A percentile compares a stretch with the other conserved stretches of the same genome.
phyloP scores from a whole-genome alignment of 805 yeast species.

The Diddensiella transvaalensis region DNA sequence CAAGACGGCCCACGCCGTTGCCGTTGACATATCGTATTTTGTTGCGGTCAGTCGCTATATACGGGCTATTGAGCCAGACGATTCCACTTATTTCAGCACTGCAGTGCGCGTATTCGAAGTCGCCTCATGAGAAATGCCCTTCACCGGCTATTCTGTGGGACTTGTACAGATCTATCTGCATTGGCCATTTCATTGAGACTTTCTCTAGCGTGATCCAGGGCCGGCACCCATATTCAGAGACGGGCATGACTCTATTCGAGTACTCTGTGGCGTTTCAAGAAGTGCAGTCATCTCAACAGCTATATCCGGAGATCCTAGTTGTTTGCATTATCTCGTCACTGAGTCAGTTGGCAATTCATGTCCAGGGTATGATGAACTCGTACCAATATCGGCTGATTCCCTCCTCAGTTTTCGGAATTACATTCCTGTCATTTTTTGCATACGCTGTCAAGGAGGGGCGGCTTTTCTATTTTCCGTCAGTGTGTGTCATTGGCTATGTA shows the following conservation, averaged over 20 bases:
- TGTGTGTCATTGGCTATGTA: conserved; percentile 54
- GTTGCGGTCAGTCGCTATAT: conserved; percentile 40
- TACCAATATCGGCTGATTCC: conserved; percentile 59
- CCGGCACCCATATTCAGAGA: conserved; percentile 53
- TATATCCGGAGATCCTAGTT: conserved; percentile 49
- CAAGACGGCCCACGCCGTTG: conserved; percentile 40
- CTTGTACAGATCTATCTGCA: conserved; percentile 53
- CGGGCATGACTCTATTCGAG: conserved; percentile 71
- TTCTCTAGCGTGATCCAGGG: conserved; percentile 58
- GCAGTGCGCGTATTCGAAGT: conserved; percentile 27
- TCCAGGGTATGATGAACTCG: conserved; percentile 53
- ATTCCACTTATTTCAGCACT: conserved; percentile 37
- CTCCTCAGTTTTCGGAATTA: conserved; percentile 55
- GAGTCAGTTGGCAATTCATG: conserved; percentile 60
- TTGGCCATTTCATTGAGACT: conserved; percentile 63
- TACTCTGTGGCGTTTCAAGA: conserved; percentile 76
- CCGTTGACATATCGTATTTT: conserved; percentile 34
- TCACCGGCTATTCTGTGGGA: conserved; percentile 55
- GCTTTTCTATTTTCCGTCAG: conserved; percentile 49
- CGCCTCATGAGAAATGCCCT: conserved; percentile 35
- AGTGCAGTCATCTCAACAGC: conserved; percentile 48
- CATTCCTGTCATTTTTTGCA: conserved; percentile 48
- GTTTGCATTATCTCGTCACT: conserved; percentile 53
- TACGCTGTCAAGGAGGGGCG: conserved; percentile 40
- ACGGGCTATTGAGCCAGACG: conserved; percentile 34